Percentiles rank a stretch among this genome's conserved stretches.
Evolutionary conservation across 164 flowering plant species (phyloP).

Genomic region (Annona squamosa): DNA sequence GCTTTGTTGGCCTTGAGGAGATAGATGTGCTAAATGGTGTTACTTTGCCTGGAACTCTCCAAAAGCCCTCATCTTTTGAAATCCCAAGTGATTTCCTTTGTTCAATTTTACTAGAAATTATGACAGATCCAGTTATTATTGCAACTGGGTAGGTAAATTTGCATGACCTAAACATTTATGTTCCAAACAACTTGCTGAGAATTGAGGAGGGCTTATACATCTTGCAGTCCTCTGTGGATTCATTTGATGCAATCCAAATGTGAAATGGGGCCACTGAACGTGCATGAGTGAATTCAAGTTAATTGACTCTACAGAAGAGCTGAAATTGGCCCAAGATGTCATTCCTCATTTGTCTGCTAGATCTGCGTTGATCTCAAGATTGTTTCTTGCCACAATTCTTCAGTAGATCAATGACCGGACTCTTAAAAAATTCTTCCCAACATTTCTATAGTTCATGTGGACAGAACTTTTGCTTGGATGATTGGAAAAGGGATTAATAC

Average conservation of each 20-base stretch:
- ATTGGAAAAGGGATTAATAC: neutral
- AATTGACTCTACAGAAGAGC: neutral
- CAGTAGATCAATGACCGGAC: neutral
- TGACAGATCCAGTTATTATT: conserved; percentile 77
- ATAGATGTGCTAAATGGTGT: conserved; percentile 29
- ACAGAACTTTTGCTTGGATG: neutral
- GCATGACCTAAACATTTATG: neutral
- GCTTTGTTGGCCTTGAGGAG: conserved; percentile 48
- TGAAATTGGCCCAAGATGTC: neutral
- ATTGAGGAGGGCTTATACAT: neutral
- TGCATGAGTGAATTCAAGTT: neutral
- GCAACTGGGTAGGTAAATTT: conserved; percentile 68
- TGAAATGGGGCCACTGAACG: neutral
- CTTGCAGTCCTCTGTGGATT: neutral
- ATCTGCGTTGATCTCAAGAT: neutral
- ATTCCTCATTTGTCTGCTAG: neutral
- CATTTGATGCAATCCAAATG: neutral
- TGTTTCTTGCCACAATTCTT: neutral
- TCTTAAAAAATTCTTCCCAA: neutral
- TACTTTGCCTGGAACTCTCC: conserved; percentile 24
- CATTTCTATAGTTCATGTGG: neutral
- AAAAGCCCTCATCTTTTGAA: conserved; percentile 30
- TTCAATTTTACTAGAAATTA: conserved; percentile 67
- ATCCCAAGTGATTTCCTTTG: conserved; percentile 74
- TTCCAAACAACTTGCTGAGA: too few species aligned